Evolutionary conservation across 2,329 filamentous ascomycete species (phyloP).

Genomic region (Colletotrichum aenigma): DNA sequence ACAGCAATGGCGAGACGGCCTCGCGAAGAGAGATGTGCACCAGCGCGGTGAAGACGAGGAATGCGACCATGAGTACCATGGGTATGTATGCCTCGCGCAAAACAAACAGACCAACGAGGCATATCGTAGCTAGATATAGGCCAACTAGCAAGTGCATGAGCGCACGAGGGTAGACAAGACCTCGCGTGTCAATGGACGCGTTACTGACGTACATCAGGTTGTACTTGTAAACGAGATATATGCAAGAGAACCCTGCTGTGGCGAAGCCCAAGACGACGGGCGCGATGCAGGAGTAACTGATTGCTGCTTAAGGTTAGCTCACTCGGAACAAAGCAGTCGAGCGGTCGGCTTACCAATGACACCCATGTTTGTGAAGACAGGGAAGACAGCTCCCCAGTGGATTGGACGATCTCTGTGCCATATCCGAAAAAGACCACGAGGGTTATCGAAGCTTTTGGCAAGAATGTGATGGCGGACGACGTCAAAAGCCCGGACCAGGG

Average conservation of each 20-base stretch:
- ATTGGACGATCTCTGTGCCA: conserved; percentile 77
- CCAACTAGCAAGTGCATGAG: conserved; percentile 86
- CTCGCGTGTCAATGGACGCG: conserved; percentile 83
- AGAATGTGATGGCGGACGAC: conserved; percentile 63
- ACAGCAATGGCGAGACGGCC: conserved; percentile 77
- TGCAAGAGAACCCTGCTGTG: conserved; percentile 75
- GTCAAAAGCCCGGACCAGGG: conserved; percentile 73
- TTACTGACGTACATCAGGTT: conserved; percentile 89
- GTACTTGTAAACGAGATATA: conserved; percentile 90
- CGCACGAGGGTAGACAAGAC: conserved; percentile 85
- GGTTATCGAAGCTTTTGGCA: conserved; percentile 76
- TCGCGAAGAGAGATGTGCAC: conserved; percentile 76
- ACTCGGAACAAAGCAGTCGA: fast-evolving
- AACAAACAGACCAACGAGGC: conserved; percentile 83
- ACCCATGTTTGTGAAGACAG: conserved; percentile 79
- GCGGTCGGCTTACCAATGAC: conserved; percentile 68
- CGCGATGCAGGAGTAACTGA: conserved; percentile 86
- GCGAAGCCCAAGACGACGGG: conserved; percentile 86
- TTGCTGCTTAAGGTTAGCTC: conserved; percentile 52
- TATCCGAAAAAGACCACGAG: conserved; percentile 78
- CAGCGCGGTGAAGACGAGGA: conserved; percentile 75
- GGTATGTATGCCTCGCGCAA: conserved; percentile 71
- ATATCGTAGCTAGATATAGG: conserved; percentile 81
- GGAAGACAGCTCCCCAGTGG: conserved; percentile 84
- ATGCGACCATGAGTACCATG: conserved; percentile 75